Percentiles rank a stretch among this genome's conserved stretches.
These are phyloP conservation scores for Combretum micranthum DNA, from an alignment of 345 rosid genomes.

Conservation along the genomic window DNA sequence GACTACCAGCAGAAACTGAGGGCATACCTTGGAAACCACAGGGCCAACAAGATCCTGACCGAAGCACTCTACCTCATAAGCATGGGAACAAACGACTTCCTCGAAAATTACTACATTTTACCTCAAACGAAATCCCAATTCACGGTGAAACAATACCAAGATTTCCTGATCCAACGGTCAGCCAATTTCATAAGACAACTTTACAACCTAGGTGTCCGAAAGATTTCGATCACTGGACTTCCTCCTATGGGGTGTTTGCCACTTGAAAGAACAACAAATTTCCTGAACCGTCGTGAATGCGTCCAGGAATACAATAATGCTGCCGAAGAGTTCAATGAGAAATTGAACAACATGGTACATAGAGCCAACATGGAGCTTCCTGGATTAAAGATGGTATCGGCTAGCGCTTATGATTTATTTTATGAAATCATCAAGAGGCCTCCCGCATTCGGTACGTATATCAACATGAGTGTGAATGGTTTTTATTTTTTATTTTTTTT, in stretches of 20 bases:
- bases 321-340: conserved; percentile 42
- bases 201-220: conserved; percentile 40
- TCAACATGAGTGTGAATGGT: too few relatives aligned
- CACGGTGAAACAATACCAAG: conserved; percentile 27
- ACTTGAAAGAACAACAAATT: conserved; percentile 44
- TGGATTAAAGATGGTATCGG: conserved; percentile 27
- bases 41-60: conserved; percentile 20
- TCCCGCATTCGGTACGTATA: conserved; percentile 29
- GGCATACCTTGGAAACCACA: conserved; percentile 30
- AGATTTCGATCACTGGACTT: conserved; percentile 43
- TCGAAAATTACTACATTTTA: conserved; percentile 44
- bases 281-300: conserved; percentile 24
- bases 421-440: conserved; percentile 32
- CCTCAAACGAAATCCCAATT: conserved; percentile 29
- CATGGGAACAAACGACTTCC: conserved; percentile 64
- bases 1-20: conserved; percentile 38
- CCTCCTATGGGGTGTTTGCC: conserved; percentile 82
- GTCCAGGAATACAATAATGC: conserved; percentile 32
- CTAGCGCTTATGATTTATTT: conserved; percentile 28
- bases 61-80: conserved; percentile 43
- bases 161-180: conserved; percentile 37
- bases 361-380: conserved; percentile 44
- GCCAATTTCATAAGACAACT: conserved; percentile 26
- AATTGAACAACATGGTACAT: conserved; percentile 18
- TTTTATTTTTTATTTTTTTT: too few relatives aligned